phyloP scores from a whole-genome alignment of 225 moss, liverwort and hornwort genomes.

The Anthoceros angustus region DNA sequence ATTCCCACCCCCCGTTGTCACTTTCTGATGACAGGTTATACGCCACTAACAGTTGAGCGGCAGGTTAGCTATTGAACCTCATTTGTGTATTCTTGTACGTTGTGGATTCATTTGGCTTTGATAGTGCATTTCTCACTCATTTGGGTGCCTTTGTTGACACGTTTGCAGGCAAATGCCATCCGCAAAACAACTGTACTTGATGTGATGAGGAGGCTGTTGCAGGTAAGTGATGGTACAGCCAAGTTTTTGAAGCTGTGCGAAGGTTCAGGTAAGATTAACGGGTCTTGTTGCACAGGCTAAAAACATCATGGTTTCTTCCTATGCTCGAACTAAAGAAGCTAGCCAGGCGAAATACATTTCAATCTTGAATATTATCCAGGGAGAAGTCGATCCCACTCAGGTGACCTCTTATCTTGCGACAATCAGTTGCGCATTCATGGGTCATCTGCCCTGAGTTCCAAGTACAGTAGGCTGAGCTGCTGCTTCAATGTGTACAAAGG shows the following conservation, averaged over 20 bases:
- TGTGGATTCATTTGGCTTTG: background rate
- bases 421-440: background rate
- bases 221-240: constrained; percentile 26
- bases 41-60: constrained; percentile 92
- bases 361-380: constrained; percentile 95
- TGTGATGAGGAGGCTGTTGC: constrained; percentile 93
- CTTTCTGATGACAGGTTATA: constrained; percentile 99
- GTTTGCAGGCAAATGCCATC: constrained; percentile 85
- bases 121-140: background rate
- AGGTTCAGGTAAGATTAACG: background rate
- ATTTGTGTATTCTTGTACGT: background rate
- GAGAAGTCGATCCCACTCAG: constrained; percentile 98
- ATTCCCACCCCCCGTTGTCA: constrained; percentile 98
- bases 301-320: constrained; percentile 98
- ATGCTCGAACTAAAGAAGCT: constrained; percentile 95
- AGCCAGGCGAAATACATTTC: constrained; percentile 99
- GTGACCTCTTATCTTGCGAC: constrained; percentile 13
- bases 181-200: constrained; percentile 97
- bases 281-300: constrained; percentile 43
- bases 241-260: background rate
- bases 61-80: constrained; percentile 34
- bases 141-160: background rate
- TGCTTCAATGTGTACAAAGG: constrained; percentile 16
- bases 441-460: background rate
- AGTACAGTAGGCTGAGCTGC: background rate